phyloP scores from a whole-genome alignment of 495 filamentous ascomycete species.

The Bryoglossum gracile region DNA sequence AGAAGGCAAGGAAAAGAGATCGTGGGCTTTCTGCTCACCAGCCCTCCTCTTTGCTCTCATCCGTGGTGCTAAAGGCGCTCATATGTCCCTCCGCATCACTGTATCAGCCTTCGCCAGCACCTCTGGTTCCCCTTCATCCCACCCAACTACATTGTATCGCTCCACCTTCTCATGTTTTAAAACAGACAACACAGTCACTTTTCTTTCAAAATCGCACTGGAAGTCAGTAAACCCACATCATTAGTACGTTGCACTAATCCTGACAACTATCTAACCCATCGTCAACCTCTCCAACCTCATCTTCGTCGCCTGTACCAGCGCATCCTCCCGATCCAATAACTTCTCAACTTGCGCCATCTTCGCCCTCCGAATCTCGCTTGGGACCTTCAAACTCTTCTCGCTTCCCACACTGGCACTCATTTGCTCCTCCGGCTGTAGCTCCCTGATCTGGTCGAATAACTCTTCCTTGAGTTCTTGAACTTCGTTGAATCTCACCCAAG shows the following conservation, averaged over 20 bases:
- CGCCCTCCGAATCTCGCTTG: constrained; percentile 57
- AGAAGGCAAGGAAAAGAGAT: too few relatives aligned
- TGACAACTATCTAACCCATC: constrained; percentile 23
- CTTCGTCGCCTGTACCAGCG: constrained; percentile 46
- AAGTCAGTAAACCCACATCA: too few relatives aligned
- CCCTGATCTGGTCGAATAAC: constrained; percentile 43
- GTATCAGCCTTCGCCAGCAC: too few relatives aligned
- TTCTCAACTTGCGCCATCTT: constrained; percentile 63
- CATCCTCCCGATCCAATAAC: constrained; percentile 62
- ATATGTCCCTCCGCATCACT: too few relatives aligned
- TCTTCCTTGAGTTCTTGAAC: constrained; percentile 39
- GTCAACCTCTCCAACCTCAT: constrained; percentile 43
- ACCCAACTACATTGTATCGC: too few relatives aligned
- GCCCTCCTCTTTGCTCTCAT: too few relatives aligned
- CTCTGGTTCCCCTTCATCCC: too few relatives aligned
- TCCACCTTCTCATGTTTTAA: too few relatives aligned
- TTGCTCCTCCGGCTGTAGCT: constrained; percentile 27
- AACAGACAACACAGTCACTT: too few relatives aligned
- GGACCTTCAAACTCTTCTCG: constrained; percentile 46
- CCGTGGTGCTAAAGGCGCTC: too few relatives aligned
- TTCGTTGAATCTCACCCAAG: constrained; percentile 42
- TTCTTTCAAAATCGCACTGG: too few relatives aligned
- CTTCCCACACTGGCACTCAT: not conserved
- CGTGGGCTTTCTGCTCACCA: too few relatives aligned
- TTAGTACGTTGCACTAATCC: not conserved